phyloP scores from a whole-genome alignment of 306 rosid genomes.

The Cucurbita pepo region DNA sequence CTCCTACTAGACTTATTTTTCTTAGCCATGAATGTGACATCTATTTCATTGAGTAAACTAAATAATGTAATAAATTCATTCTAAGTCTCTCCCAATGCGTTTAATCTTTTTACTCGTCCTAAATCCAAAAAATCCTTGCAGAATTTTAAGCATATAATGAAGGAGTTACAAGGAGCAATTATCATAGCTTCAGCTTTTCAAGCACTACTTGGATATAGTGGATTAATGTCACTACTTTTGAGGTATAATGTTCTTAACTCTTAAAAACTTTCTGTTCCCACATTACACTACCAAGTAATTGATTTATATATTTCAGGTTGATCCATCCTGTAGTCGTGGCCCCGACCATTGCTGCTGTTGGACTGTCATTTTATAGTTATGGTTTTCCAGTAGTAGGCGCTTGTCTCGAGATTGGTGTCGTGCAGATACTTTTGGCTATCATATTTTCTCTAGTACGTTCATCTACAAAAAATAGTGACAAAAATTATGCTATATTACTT shows the following conservation, averaged over 20 bases:
- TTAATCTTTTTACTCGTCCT: not conserved
- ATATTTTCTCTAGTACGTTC: slow-evolving; percentile 84
- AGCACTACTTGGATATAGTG: slow-evolving; percentile 81
- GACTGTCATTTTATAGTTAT: slow-evolving; percentile 89
- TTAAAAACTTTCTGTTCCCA: not conserved
- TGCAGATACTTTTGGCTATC: slow-evolving; percentile 76
- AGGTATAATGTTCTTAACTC: slow-evolving; percentile 34
- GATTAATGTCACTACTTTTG: slow-evolving; percentile 72
- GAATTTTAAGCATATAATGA: slow-evolving; percentile 95
- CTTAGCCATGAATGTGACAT: not conserved
- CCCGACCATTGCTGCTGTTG: slow-evolving; percentile 98
- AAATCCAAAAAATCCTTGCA: slow-evolving; percentile 10
- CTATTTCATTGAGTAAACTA: not conserved
- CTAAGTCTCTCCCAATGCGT: not conserved
- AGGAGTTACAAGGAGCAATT: slow-evolving; percentile 94
- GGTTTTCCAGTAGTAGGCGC: slow-evolving; percentile 87
- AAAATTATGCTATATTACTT: not conserved
- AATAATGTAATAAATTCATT: not conserved
- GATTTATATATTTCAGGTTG: slow-evolving; percentile 39
- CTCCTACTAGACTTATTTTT: not conserved
- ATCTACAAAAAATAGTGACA: not conserved
- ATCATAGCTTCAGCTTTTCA: slow-evolving; percentile 86
- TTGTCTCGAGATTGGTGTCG: slow-evolving; percentile 88
- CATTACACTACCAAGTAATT: not conserved
- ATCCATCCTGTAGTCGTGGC: slow-evolving; percentile 94